These are phyloP conservation scores for Xylaria sp. DNA, from an alignment of 2,329 filamentous ascomycete species.

Conservation along the genomic window DNA sequence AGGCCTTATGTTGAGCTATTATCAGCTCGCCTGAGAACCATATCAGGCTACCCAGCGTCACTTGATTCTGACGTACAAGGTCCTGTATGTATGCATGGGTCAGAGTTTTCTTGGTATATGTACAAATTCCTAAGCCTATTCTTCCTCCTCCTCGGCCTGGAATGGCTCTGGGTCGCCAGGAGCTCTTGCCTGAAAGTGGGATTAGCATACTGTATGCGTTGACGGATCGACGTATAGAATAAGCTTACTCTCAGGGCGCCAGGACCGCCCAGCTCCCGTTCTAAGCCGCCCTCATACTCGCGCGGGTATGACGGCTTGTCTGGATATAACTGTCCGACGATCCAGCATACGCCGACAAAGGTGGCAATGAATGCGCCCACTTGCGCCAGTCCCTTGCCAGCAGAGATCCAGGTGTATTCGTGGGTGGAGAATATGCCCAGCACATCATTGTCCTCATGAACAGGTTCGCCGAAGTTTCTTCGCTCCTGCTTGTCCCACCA, in stretches of 20 bases:
- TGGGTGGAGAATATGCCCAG: slow-evolving; percentile 87
- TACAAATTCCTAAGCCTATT: slow-evolving; percentile 33
- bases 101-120: slow-evolving; percentile 28
- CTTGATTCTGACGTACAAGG: neutral
- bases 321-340: slow-evolving; percentile 71
- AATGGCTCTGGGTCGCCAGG: slow-evolving; percentile 58
- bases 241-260: slow-evolving; percentile 66
- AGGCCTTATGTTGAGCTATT: neutral
- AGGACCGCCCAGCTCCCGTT: slow-evolving; percentile 73
- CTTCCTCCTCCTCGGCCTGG: slow-evolving; percentile 33
- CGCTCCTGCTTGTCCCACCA: slow-evolving; percentile 99
- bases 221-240: neutral
- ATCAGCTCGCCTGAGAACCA: neutral
- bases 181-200: slow-evolving; percentile 51
- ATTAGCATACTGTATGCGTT: slow-evolving; percentile 17
- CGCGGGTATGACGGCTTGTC: slow-evolving; percentile 71
- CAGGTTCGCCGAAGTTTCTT: slow-evolving; percentile 93
- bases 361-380: slow-evolving; percentile 67
- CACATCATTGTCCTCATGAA: slow-evolving; percentile 95
- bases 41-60: neutral
- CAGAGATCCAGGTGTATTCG: slow-evolving; percentile 80
- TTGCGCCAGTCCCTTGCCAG: slow-evolving; percentile 70
- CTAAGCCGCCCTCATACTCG: slow-evolving; percentile 72
- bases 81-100: neutral
- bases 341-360: slow-evolving; percentile 66